A percentile compares a stretch with the other conserved stretches of the same genome.
These are phyloP conservation scores for Beauveria asiatica DNA, from an alignment of 2,329 filamentous ascomycete genomes.

Conservation along the genomic window DNA sequence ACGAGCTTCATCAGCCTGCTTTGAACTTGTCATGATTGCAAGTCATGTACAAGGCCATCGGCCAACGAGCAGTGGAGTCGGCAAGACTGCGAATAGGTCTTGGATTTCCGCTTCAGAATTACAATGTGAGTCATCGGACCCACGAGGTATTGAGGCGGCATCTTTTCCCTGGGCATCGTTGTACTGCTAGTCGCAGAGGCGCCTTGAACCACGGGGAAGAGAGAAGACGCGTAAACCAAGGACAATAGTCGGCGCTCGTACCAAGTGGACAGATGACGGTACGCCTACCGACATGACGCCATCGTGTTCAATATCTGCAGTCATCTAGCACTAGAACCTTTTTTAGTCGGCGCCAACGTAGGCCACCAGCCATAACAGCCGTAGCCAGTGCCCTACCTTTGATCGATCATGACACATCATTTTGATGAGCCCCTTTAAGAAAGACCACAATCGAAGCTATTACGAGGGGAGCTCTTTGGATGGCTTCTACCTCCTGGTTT, in stretches of 20 bases:
- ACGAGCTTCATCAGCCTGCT: not conserved
- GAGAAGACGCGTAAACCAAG: not conserved
- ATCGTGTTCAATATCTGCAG: not conserved
- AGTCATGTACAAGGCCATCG: too few relatives aligned
- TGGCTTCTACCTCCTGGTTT: not conserved
- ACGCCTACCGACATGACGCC: not conserved
- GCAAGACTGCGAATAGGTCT: not conserved
- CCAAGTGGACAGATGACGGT: constrained; percentile 12
- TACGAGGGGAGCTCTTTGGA: not conserved
- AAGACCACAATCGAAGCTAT: constrained; percentile 17
- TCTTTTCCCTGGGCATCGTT: too few relatives aligned
- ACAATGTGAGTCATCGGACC: not conserved
- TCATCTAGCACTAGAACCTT: not conserved
- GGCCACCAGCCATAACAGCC: not conserved
- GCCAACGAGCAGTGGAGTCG: not conserved
- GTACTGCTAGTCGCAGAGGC: constrained; percentile 7
- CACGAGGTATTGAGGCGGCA: not conserved
- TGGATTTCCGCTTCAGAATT: not conserved
- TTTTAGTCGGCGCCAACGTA: not conserved
- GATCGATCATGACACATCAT: constrained; percentile 11
- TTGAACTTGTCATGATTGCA: not conserved
- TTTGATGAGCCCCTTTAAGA: constrained; percentile 16
- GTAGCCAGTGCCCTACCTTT: not conserved
- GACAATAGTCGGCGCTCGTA: constrained; percentile 5
- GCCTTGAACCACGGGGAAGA: constrained; percentile 10